Evolutionary conservation across 1,284 basidiomycete genomes (phyloP).

Genomic region (Naganishia albida): DNA sequence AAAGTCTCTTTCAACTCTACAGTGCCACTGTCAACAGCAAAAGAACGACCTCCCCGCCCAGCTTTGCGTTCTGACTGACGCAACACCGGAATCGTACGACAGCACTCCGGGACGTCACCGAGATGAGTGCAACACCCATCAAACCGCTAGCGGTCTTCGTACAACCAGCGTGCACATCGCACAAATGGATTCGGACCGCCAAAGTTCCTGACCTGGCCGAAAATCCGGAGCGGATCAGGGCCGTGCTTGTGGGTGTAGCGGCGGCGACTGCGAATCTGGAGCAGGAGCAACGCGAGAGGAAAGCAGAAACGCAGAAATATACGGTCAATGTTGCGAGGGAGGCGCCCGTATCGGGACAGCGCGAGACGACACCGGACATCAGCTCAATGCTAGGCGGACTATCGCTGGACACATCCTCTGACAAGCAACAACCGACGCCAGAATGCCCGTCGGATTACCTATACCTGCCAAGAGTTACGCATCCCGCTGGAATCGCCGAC

Average conservation of each 20-base stretch:
- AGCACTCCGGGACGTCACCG: not conserved
- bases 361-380: constrained; percentile 25
- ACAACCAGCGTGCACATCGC: constrained; percentile 56
- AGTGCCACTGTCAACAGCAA: no score
- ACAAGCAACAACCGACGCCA: not conserved
- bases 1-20: no score
- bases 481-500: constrained; percentile 14
- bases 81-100: not conserved
- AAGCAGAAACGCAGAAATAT: not conserved
- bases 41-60: no score
- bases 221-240: constrained; percentile 82
- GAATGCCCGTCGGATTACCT: constrained; percentile 17
- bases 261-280: constrained; percentile 74
- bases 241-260: constrained; percentile 74
- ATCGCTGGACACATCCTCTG: constrained; percentile 3
- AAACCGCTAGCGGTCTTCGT: constrained; percentile 50
- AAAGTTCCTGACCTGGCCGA: constrained; percentile 76
- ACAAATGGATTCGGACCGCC: constrained; percentile 74
- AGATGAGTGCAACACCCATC: no score
- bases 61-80: no score
- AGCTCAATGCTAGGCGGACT: constrained; percentile 20
- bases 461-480: constrained; percentile 13
- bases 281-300: constrained; percentile 40
- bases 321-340: not conserved
- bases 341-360: not conserved